Conservation (phyloP, 768 basidiomycete species). For the Pulveroboletus sp. region DNA sequence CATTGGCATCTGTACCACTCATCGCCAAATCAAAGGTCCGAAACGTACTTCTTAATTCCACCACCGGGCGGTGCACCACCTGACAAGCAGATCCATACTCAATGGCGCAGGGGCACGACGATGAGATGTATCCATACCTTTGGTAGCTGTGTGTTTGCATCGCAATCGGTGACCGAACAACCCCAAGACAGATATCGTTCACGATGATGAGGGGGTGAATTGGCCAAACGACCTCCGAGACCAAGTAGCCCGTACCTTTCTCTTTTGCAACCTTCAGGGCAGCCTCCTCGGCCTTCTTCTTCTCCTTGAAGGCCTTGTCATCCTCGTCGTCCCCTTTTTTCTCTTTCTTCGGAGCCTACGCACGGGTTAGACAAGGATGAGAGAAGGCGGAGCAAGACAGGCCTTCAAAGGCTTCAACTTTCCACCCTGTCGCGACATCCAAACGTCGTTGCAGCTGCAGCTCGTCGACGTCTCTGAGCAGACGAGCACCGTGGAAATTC, state of each 20-base stretch:
- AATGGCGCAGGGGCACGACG: slow-evolving; percentile 5
- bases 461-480: not conserved
- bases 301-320: slow-evolving; percentile 67
- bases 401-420: slow-evolving; percentile 86
- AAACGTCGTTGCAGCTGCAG: not conserved
- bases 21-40: not conserved
- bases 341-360: slow-evolving; percentile 78
- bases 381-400: not conserved
- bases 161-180: not conserved
- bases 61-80: slow-evolving; percentile 59
- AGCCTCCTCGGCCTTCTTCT: slow-evolving; percentile 69
- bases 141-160: slow-evolving; percentile 20
- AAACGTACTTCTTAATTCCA: slow-evolving; percentile 83
- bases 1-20: slow-evolving; percentile 4
- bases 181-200: not conserved
- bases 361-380: not conserved
- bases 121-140: slow-evolving; percentile 21
- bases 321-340: slow-evolving; percentile 70
- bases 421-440: slow-evolving; percentile 68
- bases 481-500: not conserved
- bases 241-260: slow-evolving; percentile 46
- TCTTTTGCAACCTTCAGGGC: slow-evolving; percentile 69
- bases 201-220: not conserved
- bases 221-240: not conserved
- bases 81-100: slow-evolving; percentile 21